Base-by-base conservation (phyloP, 2,329 filamentous ascomycete species). In the Penicillium polonicum region DNA sequence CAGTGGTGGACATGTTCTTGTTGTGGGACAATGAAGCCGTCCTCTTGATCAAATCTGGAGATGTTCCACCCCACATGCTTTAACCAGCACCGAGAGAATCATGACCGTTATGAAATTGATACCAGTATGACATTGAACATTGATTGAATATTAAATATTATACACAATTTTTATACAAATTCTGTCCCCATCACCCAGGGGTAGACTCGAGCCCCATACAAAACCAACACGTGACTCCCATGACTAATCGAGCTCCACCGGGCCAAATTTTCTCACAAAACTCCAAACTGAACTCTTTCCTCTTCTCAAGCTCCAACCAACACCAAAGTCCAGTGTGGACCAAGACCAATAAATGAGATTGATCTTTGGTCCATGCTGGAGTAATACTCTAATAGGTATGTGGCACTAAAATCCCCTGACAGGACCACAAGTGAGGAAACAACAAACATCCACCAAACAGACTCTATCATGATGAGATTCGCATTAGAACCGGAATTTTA, bases 1-100 rank as follows among this genome's bases (percentile, higher is more conserved):
- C 74, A 84, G 64, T 88, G 84, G 84, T 87, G 84, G 85, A 86
- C 83, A 5, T 88, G 85, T 64, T 80, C 81, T 15, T 75, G 76
- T 12, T 88, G 85, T 69, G 84, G 85, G 49, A 75, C 71, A 9
- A 83, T 87, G 82, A 87, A 87, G 68, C 65, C 71, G 36, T 71
- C 70, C 41, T 83, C 81, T n/a, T 82, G 49, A 52, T 10, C 19
- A 13, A 8, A 21, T 21, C 51, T 48, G 35, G 17, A 31, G 43
- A 35, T 35, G 3, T 9, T 35, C 6, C 13, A 48, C 19, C 13
- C n/a, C n/a, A 35, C 12, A 21, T 17, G 4, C 36, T 5, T 23
- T 4, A 2, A 13, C 41, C 7, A 36, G 8, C 8, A 38, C 17
- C 8, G 17, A 19, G 21, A 29, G 2, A 35, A 35, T 50, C 5